Percentiles rank a stretch among this genome's conserved stretches.
Evolutionary conservation across 2,329 filamentous ascomycete genomes (phyloP).

Genomic region (Paraphaeosphaeria minitans): DNA sequence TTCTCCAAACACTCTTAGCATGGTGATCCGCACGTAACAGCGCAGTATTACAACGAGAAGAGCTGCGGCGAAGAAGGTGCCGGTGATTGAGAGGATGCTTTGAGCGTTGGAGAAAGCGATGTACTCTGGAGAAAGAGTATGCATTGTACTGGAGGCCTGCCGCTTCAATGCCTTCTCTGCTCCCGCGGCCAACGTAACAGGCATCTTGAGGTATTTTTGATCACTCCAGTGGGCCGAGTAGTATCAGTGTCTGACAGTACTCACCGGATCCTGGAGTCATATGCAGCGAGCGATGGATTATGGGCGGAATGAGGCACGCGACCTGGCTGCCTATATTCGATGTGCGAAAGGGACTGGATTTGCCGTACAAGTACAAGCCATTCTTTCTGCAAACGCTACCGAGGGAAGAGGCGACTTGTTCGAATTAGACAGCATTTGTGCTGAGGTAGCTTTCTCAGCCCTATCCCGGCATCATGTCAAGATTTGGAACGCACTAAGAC

Average conservation of each 20-base stretch:
- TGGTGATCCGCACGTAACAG: slow-evolving; percentile 53
- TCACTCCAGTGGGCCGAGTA: slow-evolving; percentile 7
- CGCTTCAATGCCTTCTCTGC: slow-evolving; percentile 19
- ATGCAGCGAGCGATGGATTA: neutral
- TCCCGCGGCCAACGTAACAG: slow-evolving; percentile 12
- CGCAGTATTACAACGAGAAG: slow-evolving; percentile 49
- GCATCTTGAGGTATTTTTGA: slow-evolving; percentile 13
- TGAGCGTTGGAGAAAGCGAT: slow-evolving; percentile 45
- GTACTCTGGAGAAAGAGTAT: slow-evolving; percentile 32
- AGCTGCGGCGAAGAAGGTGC: slow-evolving; percentile 47
- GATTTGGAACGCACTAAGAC: neutral
- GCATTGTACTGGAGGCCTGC: slow-evolving; percentile 12
- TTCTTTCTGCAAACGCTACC: neutral
- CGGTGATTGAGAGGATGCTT: slow-evolving; percentile 50
- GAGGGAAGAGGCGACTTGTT: neutral
- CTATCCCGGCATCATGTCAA: neutral
- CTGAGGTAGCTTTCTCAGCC: neutral
- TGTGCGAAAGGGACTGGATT: no score
- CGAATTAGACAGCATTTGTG: neutral
- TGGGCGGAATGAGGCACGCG: neutral
- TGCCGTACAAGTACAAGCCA: neutral
- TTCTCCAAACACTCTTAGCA: slow-evolving; percentile 55
- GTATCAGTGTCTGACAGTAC: neutral
- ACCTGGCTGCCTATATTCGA: neutral
- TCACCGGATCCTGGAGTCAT: slow-evolving; percentile 12